phyloP scores from a whole-genome alignment of 1,284 basidiomycete genomes.

The Sanghuangporus weigelae region DNA sequence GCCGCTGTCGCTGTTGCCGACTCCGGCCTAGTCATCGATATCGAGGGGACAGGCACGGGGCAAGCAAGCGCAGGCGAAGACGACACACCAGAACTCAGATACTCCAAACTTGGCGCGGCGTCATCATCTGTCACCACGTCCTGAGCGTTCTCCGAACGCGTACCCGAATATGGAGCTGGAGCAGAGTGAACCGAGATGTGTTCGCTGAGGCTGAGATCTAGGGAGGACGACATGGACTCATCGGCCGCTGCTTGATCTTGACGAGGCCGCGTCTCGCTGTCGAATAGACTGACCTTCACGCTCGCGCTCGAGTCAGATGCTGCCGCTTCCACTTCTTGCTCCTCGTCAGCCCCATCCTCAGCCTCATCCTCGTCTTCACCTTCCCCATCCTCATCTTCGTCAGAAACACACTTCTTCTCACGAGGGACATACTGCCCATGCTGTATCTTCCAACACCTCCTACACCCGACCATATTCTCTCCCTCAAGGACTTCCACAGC shows the following conservation, averaged over 20 bases:
- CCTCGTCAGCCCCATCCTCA: slow-evolving; percentile 19
- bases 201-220: slow-evolving; percentile 12
- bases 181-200: not conserved
- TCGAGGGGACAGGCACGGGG: slow-evolving; percentile 4
- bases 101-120: not conserved
- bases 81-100: not conserved
- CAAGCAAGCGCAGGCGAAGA: not conserved
- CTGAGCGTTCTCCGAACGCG: not conserved
- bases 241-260: not conserved
- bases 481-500: slow-evolving; percentile 88
- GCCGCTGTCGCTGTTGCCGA: not conserved
- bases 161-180: not conserved
- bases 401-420: slow-evolving; percentile 20
- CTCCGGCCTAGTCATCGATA: slow-evolving; percentile 11
- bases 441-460: slow-evolving; percentile 87
- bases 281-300: slow-evolving; percentile 4
- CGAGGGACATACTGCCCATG: slow-evolving; percentile 51
- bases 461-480: slow-evolving; percentile 91
- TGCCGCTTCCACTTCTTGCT: slow-evolving; percentile 11
- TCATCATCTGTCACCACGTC: not conserved
- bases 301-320: slow-evolving; percentile 14
- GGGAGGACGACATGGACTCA: not conserved
- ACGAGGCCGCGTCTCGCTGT: not conserved
- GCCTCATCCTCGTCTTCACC: slow-evolving; percentile 33
- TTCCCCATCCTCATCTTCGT: slow-evolving; percentile 7